Evolutionary conservation across 1,284 basidiomycete species (phyloP).

Genomic region (Ganoderma leucocontextum): DNA sequence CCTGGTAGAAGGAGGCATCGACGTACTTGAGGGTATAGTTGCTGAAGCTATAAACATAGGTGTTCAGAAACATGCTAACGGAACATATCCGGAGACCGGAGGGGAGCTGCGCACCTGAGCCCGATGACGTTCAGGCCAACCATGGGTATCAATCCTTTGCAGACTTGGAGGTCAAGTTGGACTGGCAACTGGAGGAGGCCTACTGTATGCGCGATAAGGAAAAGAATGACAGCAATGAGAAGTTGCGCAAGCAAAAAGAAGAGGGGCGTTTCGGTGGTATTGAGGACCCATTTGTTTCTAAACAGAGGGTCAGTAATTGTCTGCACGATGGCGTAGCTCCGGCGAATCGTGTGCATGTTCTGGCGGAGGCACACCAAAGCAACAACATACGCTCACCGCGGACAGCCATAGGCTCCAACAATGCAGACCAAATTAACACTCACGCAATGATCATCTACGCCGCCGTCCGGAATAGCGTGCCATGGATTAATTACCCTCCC

Average conservation of each 20-base stretch:
- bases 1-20: conserved; percentile 92
- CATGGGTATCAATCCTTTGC: conserved; percentile 79
- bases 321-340: not conserved
- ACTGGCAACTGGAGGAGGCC: conserved; percentile 71
- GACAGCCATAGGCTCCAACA: not conserved
- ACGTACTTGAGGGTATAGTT: conserved; percentile 93
- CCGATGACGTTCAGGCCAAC: conserved; percentile 80
- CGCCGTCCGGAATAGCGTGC: conserved; percentile 1
- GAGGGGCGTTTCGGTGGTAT: conserved; percentile 72
- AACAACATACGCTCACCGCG: not conserved
- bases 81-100: not conserved
- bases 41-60: conserved; percentile 71
- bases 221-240: conserved; percentile 79
- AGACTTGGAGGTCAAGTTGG: conserved; percentile 63
- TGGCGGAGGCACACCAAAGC: not conserved
- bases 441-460: conserved; percentile 83
- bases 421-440: conserved; percentile 14
- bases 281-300: conserved; percentile 86
- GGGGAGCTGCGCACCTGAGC: conserved; percentile 63
- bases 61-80: not conserved
- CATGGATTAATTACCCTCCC: conserved; percentile 30
- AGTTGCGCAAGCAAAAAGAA: conserved; percentile 90
- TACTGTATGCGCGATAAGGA: conserved; percentile 67
- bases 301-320: not conserved
- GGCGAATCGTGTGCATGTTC: not conserved